phyloP scores from a whole-genome alignment of 23 red algal species.

The Cyanidium caldarium region DNA sequence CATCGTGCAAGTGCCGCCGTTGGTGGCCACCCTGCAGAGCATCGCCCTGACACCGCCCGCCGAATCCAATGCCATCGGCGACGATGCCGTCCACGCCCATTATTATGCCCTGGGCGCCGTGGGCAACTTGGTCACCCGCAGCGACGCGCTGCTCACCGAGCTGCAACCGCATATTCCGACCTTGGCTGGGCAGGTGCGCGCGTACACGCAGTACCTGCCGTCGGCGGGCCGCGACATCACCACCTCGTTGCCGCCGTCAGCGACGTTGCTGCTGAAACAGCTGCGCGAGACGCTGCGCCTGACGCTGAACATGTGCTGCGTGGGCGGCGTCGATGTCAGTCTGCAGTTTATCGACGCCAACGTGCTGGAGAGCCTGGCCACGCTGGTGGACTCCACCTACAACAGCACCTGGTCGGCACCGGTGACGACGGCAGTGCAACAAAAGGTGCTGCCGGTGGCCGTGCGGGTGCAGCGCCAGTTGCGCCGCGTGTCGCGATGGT shows the following conservation, averaged over 20 bases:
- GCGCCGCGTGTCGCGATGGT: not conserved
- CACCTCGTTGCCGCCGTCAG: too few species aligned
- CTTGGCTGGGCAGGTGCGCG: not conserved
- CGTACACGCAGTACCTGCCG: not conserved
- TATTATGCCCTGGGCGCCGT: slow-evolving; percentile 4
- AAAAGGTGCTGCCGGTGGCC: not conserved
- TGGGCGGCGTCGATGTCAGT: not conserved
- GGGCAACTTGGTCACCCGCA: not conserved
- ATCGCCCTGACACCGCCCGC: not conserved
- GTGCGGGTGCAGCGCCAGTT: not conserved
- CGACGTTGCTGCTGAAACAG: not conserved
- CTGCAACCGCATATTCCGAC: not conserved
- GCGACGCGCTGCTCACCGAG: not conserved
- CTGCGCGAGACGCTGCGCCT: not conserved
- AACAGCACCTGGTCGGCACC: not conserved
- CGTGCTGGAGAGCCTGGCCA: not conserved
- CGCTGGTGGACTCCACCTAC: not conserved
- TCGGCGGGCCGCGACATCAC: not conserved
- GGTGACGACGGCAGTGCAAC: too few species aligned
- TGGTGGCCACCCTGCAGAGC: not conserved
- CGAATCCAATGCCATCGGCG: not conserved
- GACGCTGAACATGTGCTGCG: not conserved
- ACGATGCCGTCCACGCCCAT: not conserved
- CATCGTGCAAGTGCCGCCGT: not conserved
- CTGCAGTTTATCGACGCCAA: not conserved